phyloP scores from a whole-genome alignment of 169 alveolate genomes.

The Eimeria necatrix region DNA sequence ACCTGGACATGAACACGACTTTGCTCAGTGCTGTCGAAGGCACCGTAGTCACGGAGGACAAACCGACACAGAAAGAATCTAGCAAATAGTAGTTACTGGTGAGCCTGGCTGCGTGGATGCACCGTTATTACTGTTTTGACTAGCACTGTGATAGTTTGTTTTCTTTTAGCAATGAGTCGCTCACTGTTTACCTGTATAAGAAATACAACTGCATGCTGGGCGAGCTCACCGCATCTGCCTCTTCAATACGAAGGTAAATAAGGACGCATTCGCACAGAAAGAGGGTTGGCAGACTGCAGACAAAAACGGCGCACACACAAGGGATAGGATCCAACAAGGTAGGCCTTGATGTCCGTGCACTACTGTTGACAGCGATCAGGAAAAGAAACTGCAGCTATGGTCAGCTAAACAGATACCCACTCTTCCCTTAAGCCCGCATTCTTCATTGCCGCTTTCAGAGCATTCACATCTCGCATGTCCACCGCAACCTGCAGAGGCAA shows the following conservation, averaged over 20 bases:
- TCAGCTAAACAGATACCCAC: background rate
- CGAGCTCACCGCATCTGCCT: slow-evolving; percentile 12
- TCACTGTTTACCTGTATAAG: background rate
- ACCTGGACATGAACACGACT: too few relatives aligned
- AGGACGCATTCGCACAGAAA: slow-evolving; percentile 85
- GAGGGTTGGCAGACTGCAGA: slow-evolving; percentile 80
- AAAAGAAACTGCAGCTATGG: background rate
- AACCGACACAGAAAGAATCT: too few relatives aligned
- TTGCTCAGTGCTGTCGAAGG: too few relatives aligned
- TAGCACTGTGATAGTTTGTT: background rate
- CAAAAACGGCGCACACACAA: background rate
- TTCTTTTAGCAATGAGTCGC: background rate
- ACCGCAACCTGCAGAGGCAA: slow-evolving; percentile 3
- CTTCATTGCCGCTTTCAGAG: background rate
- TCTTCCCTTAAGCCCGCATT: background rate
- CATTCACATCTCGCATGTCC: slow-evolving; percentile 4
- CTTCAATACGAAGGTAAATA: slow-evolving; percentile 65
- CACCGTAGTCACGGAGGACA: too few relatives aligned
- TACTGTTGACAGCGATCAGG: too few relatives aligned
- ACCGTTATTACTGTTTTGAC: too few relatives aligned
- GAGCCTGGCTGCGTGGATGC: too few relatives aligned
- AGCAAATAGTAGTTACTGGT: too few relatives aligned
- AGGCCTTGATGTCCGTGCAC: too few relatives aligned
- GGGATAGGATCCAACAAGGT: background rate
- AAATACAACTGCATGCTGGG: background rate